phyloP scores from a whole-genome alignment of 139 green algal genomes.

The Raphidocelis subcapitata region DNA sequence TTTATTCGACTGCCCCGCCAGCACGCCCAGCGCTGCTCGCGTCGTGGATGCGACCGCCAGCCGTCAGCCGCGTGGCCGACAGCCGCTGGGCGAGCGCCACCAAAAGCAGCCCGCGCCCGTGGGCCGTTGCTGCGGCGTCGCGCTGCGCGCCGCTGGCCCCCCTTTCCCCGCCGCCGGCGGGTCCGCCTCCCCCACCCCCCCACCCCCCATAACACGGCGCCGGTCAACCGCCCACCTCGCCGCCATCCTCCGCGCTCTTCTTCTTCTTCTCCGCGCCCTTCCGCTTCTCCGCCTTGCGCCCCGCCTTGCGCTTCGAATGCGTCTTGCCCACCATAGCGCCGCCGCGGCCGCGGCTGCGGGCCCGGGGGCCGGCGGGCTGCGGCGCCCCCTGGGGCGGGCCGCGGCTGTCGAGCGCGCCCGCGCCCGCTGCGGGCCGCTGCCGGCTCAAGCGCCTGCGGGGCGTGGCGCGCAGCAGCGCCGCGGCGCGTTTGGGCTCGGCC shows the following conservation, averaged over 20 bases:
- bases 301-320: constrained; percentile 73
- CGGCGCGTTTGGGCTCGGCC: no score
- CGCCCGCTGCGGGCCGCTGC: no score
- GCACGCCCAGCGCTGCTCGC: background rate
- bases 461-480: no score
- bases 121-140: constrained; percentile 1
- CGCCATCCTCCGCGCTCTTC: constrained; percentile 30
- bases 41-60: background rate
- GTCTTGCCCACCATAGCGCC: constrained; percentile 32
- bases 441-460: no score
- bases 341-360: background rate
- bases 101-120: background rate
- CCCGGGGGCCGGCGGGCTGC: background rate
- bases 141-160: no score
- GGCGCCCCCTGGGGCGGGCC: no score
- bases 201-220: no score
- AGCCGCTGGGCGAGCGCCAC: constrained; percentile 10
- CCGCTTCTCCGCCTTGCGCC: constrained; percentile 76
- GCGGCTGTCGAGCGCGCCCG: no score
- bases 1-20: background rate
- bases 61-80: background rate
- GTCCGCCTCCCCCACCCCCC: background rate
- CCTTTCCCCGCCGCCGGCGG: no score
- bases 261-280: constrained; percentile 61
- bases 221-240: background rate